A percentile compares a stretch with the other conserved stretches of the same genome.
phyloP scores from a whole-genome alignment of 257 asterid species.

The Leonotis leonurus region DNA sequence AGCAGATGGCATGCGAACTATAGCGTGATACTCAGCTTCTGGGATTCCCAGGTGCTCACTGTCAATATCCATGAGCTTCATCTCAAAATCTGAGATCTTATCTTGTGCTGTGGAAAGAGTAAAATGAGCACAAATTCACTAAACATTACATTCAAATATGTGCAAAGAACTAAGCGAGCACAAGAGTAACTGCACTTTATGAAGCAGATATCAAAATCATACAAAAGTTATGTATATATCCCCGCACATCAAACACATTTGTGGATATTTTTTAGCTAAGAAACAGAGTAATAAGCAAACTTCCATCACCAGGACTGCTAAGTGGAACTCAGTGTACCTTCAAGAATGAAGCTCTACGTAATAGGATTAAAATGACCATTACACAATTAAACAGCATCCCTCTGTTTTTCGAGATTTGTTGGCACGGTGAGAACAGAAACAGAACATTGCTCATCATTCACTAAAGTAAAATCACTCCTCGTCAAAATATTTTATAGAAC shows the following conservation, averaged over 20 bases:
- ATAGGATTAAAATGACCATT: no score
- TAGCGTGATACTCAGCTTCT: slow-evolving; percentile 60
- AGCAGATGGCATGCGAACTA: slow-evolving; percentile 57
- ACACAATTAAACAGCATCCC: no score
- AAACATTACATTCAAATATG: neutral
- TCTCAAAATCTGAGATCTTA: slow-evolving; percentile 60
- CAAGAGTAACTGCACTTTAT: neutral
- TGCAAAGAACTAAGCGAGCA: neutral
- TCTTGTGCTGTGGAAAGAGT: slow-evolving; percentile 40
- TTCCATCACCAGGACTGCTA: no score
- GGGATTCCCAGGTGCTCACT: slow-evolving; percentile 66
- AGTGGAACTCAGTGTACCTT: no score
- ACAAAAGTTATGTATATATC: neutral
- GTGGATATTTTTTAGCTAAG: no score
- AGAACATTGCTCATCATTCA: no score
- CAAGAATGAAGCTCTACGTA: no score
- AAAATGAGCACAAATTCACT: neutral
- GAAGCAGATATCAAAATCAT: neutral
- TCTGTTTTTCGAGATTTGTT: no score
- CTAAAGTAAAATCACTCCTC: no score
- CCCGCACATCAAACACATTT: neutral
- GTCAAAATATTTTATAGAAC: no score
- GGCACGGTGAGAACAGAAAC: no score
- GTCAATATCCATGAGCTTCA: slow-evolving; percentile 67
- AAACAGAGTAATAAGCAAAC: neutral